Base-by-base conservation (phyloP, 202 grass and related monocot genomes). In the Digitaria exilis region DNA sequence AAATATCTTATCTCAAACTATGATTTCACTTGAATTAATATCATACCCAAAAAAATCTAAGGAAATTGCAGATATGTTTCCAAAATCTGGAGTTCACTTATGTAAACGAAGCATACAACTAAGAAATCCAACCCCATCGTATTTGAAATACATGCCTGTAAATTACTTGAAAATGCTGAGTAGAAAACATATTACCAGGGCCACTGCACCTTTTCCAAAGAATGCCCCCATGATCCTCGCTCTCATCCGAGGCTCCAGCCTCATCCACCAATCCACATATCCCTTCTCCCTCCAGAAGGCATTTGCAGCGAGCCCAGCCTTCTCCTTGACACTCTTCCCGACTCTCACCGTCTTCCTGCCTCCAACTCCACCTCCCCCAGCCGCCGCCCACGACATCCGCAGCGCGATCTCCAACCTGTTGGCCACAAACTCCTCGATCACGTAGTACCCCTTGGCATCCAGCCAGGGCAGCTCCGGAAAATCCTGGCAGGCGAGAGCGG, bases 211-310 rank as follows among this genome's bases (percentile, higher is more conserved):
- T 84, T 96, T 95, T 43, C 85, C 92, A 0, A 98, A 80, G 86
- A 95, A 98, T 22, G 85, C 87, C 21, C 87, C 85, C 5, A 87
- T 50, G 56, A 92, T 81, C 44, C 89, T 94, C 39, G 89, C 85
- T 81, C 91, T 89, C 8, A 89, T 71, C 75, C 74, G 85, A 11
- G 78, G 89, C 80, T 98, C 96, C 37, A 96, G 83, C 78, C 75
- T 78, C 77, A 79, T 80, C 96, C 96, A 98, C 96, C 96, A 98
- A 82, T 98, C 93, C 60, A 92, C 59, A 71, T 94, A 98, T 7
- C 93, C 96, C 68, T 96, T 98, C 75, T 94, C 94, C 89, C 96
- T 98, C 96, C 91, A 98, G 86, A 96, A 96, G 0, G 86, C 91
- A 43, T 91, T 88, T 5, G 93, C 83, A 15, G 96, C 90, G 26